These are phyloP conservation scores for Phytophthora uliginosa DNA, from an alignment of 352 stramenopile species.

Conservation along the genomic window DNA sequence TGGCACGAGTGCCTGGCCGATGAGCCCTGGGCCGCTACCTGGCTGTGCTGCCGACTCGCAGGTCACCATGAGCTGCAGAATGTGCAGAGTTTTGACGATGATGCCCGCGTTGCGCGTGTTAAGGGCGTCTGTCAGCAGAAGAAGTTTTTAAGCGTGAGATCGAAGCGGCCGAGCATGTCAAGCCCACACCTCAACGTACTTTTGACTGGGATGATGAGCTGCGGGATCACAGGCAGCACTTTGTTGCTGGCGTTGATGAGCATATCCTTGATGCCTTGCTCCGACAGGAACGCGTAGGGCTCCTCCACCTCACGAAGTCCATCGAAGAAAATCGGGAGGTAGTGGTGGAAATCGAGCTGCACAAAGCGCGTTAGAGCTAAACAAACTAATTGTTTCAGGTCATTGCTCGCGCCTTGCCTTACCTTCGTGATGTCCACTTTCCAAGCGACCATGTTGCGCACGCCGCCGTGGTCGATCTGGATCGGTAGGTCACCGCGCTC, in stretches of 20 bases:
- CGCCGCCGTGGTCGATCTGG: slow-evolving; percentile 97
- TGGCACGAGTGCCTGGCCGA: slow-evolving; percentile 97
- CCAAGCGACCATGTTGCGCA: slow-evolving; percentile 97
- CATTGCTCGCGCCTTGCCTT: neutral
- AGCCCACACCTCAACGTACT: slow-evolving; percentile 54
- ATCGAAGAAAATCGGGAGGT: slow-evolving; percentile 99
- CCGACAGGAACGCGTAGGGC: slow-evolving; percentile 97
- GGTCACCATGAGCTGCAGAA: slow-evolving; percentile 96
- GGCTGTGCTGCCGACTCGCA: slow-evolving; percentile 89
- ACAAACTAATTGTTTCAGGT: neutral
- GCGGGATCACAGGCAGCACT: slow-evolving; percentile 97
- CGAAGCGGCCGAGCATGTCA: neutral
- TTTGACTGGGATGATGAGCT: slow-evolving; percentile 99
- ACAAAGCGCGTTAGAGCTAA: slow-evolving; percentile 8
- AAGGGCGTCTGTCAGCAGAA: slow-evolving; percentile 62
- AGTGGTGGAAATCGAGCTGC: slow-evolving; percentile 98
- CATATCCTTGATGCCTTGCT: slow-evolving; percentile 98
- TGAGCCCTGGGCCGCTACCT: slow-evolving; percentile 88
- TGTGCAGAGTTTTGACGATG: slow-evolving; percentile 98
- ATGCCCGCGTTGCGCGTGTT: slow-evolving; percentile 96
- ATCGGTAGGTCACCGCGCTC: slow-evolving; percentile 97
- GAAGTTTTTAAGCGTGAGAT: slow-evolving; percentile 2
- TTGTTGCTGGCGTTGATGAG: slow-evolving; percentile 96
- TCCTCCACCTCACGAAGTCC: slow-evolving; percentile 97
- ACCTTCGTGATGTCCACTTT: slow-evolving; percentile 97